Percentiles rank a stretch among this genome's conserved stretches.
Evolutionary conservation across 2,329 filamentous ascomycete species (phyloP).

Genomic region (Delphinella strobiligena): DNA sequence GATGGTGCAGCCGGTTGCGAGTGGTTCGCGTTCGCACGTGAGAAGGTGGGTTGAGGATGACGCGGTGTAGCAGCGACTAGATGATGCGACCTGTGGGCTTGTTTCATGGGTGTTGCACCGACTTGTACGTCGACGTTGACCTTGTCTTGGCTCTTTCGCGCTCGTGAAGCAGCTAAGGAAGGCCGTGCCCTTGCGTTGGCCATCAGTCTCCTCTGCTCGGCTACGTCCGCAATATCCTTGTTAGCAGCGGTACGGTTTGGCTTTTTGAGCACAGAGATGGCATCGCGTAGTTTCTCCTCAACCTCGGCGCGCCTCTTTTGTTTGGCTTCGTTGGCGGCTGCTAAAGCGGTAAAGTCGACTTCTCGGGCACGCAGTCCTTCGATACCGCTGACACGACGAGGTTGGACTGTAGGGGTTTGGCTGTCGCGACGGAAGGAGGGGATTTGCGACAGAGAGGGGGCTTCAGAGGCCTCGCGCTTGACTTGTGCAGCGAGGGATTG

Average conservation of each 20-base stretch:
- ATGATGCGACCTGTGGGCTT: too few species aligned
- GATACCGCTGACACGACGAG: constrained; percentile 29
- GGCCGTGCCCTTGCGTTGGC: constrained; percentile 17
- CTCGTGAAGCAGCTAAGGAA: too few species aligned
- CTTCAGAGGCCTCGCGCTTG: constrained; percentile 59
- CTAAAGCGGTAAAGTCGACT: constrained; percentile 42
- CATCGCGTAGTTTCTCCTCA: constrained; percentile 59
- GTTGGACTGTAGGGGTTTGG: constrained; percentile 12
- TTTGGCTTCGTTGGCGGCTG: constrained; percentile 43
- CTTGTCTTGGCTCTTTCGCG: too few species aligned
- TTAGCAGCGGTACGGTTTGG: constrained; percentile 62
- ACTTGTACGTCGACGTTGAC: constrained; percentile 12
- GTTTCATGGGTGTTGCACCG: constrained; percentile 14
- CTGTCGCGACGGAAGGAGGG: constrained; percentile 16
- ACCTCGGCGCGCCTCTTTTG: constrained; percentile 54
- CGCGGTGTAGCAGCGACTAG: constrained; percentile 17
- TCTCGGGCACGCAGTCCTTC: constrained; percentile 30
- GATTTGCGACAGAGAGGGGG: constrained; percentile 37
- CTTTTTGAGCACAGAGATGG: constrained; percentile 61
- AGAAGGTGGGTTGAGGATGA: constrained; percentile 4
- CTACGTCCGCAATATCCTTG: constrained; percentile 53
- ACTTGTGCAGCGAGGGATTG: constrained; percentile 43
- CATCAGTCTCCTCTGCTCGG: constrained; percentile 42
- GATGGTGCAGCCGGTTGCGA: constrained; percentile 12
- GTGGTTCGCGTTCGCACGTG: too few species aligned